These are phyloP conservation scores for Phytophthora palmivora DNA, from an alignment of 352 stramenopile species.

Conservation along the genomic window DNA sequence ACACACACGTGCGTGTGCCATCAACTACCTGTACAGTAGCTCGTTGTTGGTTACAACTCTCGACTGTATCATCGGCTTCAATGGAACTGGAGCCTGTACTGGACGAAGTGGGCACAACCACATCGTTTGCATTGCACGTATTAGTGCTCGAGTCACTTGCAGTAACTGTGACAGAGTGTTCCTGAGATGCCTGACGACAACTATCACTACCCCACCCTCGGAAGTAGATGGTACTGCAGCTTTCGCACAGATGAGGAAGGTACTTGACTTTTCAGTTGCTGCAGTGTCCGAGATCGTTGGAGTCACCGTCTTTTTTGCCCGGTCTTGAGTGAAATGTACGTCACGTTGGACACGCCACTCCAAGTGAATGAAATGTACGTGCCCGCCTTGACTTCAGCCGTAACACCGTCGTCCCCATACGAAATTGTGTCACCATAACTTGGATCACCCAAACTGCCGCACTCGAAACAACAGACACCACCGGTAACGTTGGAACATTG, in stretches of 20 bases:
- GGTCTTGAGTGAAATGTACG: conserved; percentile 61
- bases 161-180: conserved; percentile 58
- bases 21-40: conserved; percentile 46
- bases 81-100: conserved; percentile 19
- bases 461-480: conserved; percentile 81
- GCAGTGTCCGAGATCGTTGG: conserved; percentile 45
- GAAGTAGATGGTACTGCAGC: conserved; percentile 60
- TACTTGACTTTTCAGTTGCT: conserved; percentile 47
- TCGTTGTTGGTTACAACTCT: conserved; percentile 56
- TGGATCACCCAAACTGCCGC: conserved; percentile 50
- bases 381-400: conserved; percentile 56
- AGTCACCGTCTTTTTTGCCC: conserved; percentile 77
- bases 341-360: conserved; percentile 59
- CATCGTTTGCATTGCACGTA: conserved; percentile 29
- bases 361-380: conserved; percentile 65
- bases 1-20: conserved; percentile 54
- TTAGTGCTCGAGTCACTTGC: conserved; percentile 34
- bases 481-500: conserved; percentile 55
- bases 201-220: conserved; percentile 64
- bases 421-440: conserved; percentile 41
- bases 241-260: conserved; percentile 70
- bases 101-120: neutral
- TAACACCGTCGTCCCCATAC: conserved; percentile 55
- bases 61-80: conserved; percentile 30
- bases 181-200: conserved; percentile 54